These are phyloP conservation scores for Ciborinia camelliae DNA, from an alignment of 2,329 filamentous ascomycete species.

Conservation along the genomic window DNA sequence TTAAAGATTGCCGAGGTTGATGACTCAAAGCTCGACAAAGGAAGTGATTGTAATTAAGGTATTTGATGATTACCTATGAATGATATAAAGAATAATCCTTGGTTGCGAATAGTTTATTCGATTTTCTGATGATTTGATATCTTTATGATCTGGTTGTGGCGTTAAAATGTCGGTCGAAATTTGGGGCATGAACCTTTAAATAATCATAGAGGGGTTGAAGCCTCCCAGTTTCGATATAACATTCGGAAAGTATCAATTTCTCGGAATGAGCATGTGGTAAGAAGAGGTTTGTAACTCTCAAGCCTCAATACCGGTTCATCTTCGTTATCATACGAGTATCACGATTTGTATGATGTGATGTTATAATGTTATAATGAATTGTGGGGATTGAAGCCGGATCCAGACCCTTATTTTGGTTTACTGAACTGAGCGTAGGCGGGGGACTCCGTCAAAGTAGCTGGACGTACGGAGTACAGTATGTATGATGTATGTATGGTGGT, in stretches of 20 bases:
- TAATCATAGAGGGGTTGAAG: background rate
- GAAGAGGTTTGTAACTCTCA: slow-evolving; percentile 10
- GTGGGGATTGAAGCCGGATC: slow-evolving; percentile 14
- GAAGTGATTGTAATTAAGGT: slow-evolving; percentile 8
- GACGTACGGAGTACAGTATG: too few species aligned
- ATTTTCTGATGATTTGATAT: slow-evolving; percentile 6
- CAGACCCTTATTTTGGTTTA: slow-evolving; percentile 10
- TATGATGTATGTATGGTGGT: too few species aligned
- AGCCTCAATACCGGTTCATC: slow-evolving; percentile 20
- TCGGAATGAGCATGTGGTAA: slow-evolving; percentile 6
- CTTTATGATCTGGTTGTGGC: slow-evolving; percentile 16
- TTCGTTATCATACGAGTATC: slow-evolving; percentile 22
- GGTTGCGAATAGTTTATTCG: background rate
- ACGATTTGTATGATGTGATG: slow-evolving; percentile 20
- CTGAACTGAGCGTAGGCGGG: slow-evolving; percentile 9
- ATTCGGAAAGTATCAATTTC: background rate
- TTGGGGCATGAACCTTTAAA: slow-evolving; percentile 17
- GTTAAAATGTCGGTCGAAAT: slow-evolving; percentile 8
- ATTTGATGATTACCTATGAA: slow-evolving; percentile 9
- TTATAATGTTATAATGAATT: slow-evolving; percentile 18
- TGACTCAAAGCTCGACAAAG: slow-evolving; percentile 13
- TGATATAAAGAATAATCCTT: slow-evolving; percentile 2
- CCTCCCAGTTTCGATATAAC: background rate
- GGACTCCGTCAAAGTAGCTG: slow-evolving; percentile 17
- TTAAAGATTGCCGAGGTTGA: slow-evolving; percentile 12